phyloP scores from a whole-genome alignment of 371 early-diverging fungal species.

The Choanephora cucurbitarum region DNA sequence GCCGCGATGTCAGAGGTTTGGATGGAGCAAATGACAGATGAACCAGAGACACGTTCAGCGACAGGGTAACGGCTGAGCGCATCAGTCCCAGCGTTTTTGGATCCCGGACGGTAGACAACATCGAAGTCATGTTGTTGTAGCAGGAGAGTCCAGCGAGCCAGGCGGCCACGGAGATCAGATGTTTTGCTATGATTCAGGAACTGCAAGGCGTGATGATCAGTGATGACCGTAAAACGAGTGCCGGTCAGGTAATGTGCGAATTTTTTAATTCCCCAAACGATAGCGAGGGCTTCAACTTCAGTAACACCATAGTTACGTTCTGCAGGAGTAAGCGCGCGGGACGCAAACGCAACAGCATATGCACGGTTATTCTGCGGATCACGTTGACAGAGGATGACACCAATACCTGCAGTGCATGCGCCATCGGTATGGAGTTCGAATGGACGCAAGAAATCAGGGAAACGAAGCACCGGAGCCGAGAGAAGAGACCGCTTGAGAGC shows the following conservation, averaged over 20 bases:
- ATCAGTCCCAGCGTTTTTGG: slow-evolving; percentile 25
- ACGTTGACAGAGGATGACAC: slow-evolving; percentile 32
- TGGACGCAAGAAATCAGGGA: slow-evolving; percentile 21
- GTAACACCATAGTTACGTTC: neutral
- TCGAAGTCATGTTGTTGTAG: slow-evolving; percentile 28
- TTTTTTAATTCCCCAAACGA: neutral
- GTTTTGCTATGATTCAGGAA: slow-evolving; percentile 3
- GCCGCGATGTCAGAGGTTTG: neutral
- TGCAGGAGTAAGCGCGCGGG: neutral
- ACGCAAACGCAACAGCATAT: neutral
- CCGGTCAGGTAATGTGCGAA: slow-evolving; percentile 1
- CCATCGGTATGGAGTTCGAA: slow-evolving; percentile 36
- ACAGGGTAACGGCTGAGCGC: slow-evolving; percentile 17
- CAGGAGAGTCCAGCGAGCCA: slow-evolving; percentile 27
- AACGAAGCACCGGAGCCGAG: slow-evolving; percentile 25
- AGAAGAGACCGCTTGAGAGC: slow-evolving; percentile 18
- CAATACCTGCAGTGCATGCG: slow-evolving; percentile 42
- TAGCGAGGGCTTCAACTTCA: neutral
- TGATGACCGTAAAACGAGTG: neutral
- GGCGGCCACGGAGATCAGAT: slow-evolving; percentile 3
- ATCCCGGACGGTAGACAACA: slow-evolving; percentile 21
- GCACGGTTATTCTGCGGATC: slow-evolving; percentile 8
- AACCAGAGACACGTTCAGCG: neutral
- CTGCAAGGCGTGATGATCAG: neutral
- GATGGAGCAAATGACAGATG: neutral